Base-by-base conservation (phyloP, 1,139 yeast genomes). In the Lodderomyces theae region DNA sequence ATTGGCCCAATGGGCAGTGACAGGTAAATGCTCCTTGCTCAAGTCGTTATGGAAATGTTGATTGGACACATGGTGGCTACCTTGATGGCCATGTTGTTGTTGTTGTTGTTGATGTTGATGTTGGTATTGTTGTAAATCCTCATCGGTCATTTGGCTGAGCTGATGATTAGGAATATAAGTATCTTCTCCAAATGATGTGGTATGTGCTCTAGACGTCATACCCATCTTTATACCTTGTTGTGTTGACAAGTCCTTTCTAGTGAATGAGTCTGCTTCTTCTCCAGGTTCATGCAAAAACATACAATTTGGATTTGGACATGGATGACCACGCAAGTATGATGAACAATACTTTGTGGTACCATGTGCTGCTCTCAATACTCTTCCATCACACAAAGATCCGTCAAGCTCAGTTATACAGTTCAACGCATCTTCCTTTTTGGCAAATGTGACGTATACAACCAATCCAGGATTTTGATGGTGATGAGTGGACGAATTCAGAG, bases 261-360 rank as follows among this genome's bases (percentile, higher is more conserved):
- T 87, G 63, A 88, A 92, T 6, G 95, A 84, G 56, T 94, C 98
- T 1, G 97, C 97, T 61, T 94, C 98, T 67, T 94, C 99, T 45
- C 99, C 98, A 3, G 98, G 98, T 63, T 94, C 98, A 61, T 94
- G 99, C 54, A 94, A 74, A 58, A 92, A 94, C 98, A 94, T 94
- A 74, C 99, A 94, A 60, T 89, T 89, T 46, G 98, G 98, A 63
- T 94, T 94, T 45, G 96, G 98, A 66, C 99, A 94, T 16, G 95
- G 83, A 60, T 88, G 95, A 31, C 97, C 97, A 50, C 97, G 78
- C 50, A 94, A 72, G 60, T 94, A 94, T 2, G 96, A 85, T 12
- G 96, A 88, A 63, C 99, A 94, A 66, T 94, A 94, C 64, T 94
- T 94, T 11, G 99, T 94, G 3, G 98, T 94, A 57, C 99, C 99